Percentiles rank a stretch among this genome's conserved stretches.
Evolutionary conservation across 495 filamentous ascomycete species (phyloP).

Genomic region (Aspergillus steynii): DNA sequence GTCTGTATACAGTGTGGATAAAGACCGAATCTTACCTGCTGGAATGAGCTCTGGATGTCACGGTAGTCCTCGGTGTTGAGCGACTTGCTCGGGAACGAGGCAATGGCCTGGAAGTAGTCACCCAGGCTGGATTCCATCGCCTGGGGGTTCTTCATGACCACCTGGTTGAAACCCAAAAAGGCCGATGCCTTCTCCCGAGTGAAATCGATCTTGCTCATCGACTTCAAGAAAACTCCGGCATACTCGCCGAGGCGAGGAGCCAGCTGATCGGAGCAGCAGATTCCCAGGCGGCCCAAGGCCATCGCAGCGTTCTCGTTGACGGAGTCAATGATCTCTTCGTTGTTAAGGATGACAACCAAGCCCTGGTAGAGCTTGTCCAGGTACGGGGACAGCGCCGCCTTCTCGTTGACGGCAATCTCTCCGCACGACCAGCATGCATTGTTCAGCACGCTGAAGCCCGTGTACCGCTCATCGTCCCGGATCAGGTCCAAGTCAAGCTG

Average conservation of each 20-base stretch:
- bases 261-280: constrained; percentile 74
- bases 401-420: constrained; percentile 87
- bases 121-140: constrained; percentile 85
- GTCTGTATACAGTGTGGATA: constrained; percentile 1
- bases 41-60: constrained; percentile 52
- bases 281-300: constrained; percentile 83
- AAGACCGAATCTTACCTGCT: constrained; percentile 40
- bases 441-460: constrained; percentile 88
- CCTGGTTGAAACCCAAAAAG: constrained; percentile 82
- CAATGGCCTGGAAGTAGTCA: constrained; percentile 83
- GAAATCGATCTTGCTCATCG: constrained; percentile 80
- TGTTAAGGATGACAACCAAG: constrained; percentile 74
- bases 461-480: constrained; percentile 69
- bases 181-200: constrained; percentile 95
- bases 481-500: constrained; percentile 83
- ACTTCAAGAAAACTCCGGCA: constrained; percentile 75
- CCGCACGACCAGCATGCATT: constrained; percentile 98
- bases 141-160: constrained; percentile 83
- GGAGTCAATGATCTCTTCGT: constrained; percentile 81
- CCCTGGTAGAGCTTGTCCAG: constrained; percentile 73
- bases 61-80: constrained; percentile 52
- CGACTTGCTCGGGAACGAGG: constrained; percentile 65
- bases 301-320: constrained; percentile 95
- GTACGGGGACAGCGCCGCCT: constrained; percentile 76
- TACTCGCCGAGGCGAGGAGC: constrained; percentile 81